Percentiles rank a stretch among this genome's conserved stretches.
Evolutionary conservation across 1,284 basidiomycete species (phyloP).

Genomic region (Leccinum solheimii): DNA sequence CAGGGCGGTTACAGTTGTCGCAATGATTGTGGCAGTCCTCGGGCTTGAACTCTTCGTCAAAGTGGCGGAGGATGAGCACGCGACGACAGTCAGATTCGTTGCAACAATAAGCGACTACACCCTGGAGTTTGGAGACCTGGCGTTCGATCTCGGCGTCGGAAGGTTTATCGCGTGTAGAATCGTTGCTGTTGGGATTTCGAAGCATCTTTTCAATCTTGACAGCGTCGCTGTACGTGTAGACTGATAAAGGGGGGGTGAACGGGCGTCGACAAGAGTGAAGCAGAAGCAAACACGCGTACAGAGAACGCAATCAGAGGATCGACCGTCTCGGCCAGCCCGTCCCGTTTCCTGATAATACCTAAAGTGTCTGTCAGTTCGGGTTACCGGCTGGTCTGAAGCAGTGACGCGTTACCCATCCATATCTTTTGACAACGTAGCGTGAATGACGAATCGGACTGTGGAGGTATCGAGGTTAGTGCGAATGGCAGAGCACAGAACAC

Average conservation of each 20-base stretch:
- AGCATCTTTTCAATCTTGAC: constrained; percentile 53
- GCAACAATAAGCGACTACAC: constrained; percentile 70
- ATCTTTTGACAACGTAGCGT: constrained; percentile 70
- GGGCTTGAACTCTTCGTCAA: constrained; percentile 64
- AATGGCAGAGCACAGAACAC: constrained; percentile 12
- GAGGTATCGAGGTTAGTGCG: constrained; percentile 1
- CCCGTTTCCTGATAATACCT: constrained; percentile 86
- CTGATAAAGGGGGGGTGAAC: constrained; percentile 33
- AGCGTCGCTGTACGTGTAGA: constrained; percentile 58
- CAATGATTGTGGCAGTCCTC: constrained; percentile 63
- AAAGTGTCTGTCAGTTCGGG: constrained; percentile 5
- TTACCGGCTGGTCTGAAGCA: background rate
- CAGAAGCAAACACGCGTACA: constrained; percentile 35
- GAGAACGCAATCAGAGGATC: constrained; percentile 61
- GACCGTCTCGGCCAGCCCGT: constrained; percentile 79
- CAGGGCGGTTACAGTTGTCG: constrained; percentile 68
- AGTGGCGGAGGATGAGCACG: constrained; percentile 76
- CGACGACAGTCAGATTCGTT: constrained; percentile 89
- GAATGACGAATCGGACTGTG: constrained; percentile 76
- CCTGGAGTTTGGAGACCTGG: constrained; percentile 52
- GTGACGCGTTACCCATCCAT: constrained; percentile 55
- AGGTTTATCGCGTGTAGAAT: constrained; percentile 30
- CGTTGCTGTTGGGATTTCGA: constrained; percentile 43
- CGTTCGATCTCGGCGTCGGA: constrained; percentile 55
- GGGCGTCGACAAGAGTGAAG: background rate